A percentile compares a stretch with the other conserved stretches of the same genome.
Conservation (phyloP, 192 early-diverging fungal species). For the Chytriomyces sp. region DNA sequence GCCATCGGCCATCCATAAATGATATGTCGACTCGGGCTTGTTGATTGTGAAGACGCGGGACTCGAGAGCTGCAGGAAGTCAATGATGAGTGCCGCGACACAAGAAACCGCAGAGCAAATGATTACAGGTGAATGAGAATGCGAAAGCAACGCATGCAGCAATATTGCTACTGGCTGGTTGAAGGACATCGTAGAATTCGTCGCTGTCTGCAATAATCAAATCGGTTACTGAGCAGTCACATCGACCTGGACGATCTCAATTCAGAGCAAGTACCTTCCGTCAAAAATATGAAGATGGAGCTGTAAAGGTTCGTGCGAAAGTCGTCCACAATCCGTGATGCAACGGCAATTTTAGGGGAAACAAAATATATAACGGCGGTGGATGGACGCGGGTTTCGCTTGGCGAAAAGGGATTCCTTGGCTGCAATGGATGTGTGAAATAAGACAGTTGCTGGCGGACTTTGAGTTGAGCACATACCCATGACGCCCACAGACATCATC, state of each 20-base stretch:
- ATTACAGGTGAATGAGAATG: background rate
- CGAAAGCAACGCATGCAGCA: background rate
- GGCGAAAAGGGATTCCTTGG: constrained; percentile 12
- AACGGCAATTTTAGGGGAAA: constrained; percentile 9
- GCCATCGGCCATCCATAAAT: constrained; percentile 66
- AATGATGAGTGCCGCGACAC: background rate
- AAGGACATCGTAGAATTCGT: constrained; percentile 1
- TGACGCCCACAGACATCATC: constrained; percentile 19
- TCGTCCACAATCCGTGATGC: constrained; percentile 14
- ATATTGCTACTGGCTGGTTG: background rate
- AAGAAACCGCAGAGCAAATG: background rate
- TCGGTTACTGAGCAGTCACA: background rate
- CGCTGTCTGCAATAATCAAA: background rate
- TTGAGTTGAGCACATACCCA: constrained; percentile 1
- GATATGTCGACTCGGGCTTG: constrained; percentile 62
- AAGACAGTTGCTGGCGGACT: background rate
- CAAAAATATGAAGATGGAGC: constrained; percentile 16
- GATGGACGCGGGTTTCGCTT: background rate
- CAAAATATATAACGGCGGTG: constrained; percentile 28
- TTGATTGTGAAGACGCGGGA: constrained; percentile 73
- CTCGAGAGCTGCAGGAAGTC: constrained; percentile 55
- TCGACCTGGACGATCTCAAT: background rate
- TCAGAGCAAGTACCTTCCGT: background rate
- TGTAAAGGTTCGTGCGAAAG: background rate
- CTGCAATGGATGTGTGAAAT: background rate